Evolutionary conservation across 2,329 filamentous ascomycete species (phyloP).

Genomic region (Pseudocercospora eumusae): DNA sequence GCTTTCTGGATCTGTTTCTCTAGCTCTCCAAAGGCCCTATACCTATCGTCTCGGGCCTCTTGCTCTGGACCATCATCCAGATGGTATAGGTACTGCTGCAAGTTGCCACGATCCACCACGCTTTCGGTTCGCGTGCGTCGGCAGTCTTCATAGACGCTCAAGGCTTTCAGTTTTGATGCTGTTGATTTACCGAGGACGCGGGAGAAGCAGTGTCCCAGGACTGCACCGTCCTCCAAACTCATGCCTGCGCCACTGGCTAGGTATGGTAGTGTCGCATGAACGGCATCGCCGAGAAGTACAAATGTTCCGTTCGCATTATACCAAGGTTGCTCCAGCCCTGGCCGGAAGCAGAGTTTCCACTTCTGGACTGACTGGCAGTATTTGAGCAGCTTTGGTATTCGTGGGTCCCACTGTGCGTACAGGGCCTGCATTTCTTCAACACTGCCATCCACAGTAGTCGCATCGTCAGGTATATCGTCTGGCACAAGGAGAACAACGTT

Average conservation of each 20-base stretch:
- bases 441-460: constrained; percentile 52
- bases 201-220: constrained; percentile 47
- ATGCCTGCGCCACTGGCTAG: constrained; percentile 61
- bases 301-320: constrained; percentile 58
- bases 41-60: constrained; percentile 33
- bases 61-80: constrained; percentile 61
- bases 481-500: constrained; percentile 56
- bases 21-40: constrained; percentile 16
- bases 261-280: constrained; percentile 66
- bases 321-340: constrained; percentile 56
- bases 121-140: constrained; percentile 60
- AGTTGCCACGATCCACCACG: constrained; percentile 61
- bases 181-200: constrained; percentile 6
- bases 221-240: constrained; percentile 62
- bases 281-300: constrained; percentile 63
- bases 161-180: constrained; percentile 16
- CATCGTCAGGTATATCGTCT: constrained; percentile 51
- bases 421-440: constrained; percentile 57
- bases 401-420: constrained; percentile 58
- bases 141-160: constrained; percentile 58
- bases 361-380: constrained; percentile 62
- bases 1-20: constrained; percentile 14
- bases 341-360: constrained; percentile 62
- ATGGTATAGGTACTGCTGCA: constrained; percentile 64
- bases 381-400: constrained; percentile 53